phyloP scores from a whole-genome alignment of 2,329 filamentous ascomycete genomes.

The Calonectria multiphialidica region DNA sequence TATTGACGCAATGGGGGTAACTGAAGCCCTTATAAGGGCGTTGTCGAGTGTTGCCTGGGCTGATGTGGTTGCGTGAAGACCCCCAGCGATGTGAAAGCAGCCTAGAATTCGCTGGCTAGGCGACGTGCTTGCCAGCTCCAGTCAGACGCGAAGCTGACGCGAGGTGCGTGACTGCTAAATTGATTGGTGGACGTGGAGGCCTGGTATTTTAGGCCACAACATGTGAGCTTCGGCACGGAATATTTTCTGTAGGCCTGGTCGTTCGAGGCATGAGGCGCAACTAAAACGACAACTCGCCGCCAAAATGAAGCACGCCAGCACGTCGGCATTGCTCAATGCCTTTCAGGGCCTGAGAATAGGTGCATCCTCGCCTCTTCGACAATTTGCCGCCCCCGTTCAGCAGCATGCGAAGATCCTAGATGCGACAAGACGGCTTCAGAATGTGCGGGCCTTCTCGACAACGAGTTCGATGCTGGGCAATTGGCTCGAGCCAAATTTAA shows the following conservation, averaged over 20 bases:
- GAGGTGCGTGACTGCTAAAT: constrained; percentile 55
- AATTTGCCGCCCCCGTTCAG: constrained; percentile 49
- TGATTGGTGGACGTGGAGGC: constrained; percentile 28
- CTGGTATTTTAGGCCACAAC: constrained; percentile 38
- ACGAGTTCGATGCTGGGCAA: constrained; percentile 70
- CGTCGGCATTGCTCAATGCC: constrained; percentile 62
- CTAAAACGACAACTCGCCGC: constrained; percentile 40
- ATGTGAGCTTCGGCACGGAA: constrained; percentile 33
- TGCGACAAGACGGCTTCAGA: constrained; percentile 53
- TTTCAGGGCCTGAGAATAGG: constrained; percentile 63
- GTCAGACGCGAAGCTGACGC: constrained; percentile 59
- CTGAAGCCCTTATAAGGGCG: constrained; percentile 36
- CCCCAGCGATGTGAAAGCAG: constrained; percentile 40
- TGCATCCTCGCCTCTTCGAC: constrained; percentile 53
- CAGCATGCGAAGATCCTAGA: constrained; percentile 44
- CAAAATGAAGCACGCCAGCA: constrained; percentile 60
- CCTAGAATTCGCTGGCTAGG: constrained; percentile 43
- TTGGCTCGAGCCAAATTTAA: constrained; percentile 85
- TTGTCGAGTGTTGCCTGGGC: constrained; percentile 38
- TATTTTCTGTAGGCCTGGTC: constrained; percentile 50
- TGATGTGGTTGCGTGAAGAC: constrained; percentile 31
- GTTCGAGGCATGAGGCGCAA: constrained; percentile 40
- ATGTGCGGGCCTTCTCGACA: constrained; percentile 79
- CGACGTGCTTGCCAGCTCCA: constrained; percentile 50
- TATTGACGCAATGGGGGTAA: constrained; percentile 11